Base-by-base conservation (phyloP, 352 stramenopile species). In the Blastocystis sp. region DNA sequence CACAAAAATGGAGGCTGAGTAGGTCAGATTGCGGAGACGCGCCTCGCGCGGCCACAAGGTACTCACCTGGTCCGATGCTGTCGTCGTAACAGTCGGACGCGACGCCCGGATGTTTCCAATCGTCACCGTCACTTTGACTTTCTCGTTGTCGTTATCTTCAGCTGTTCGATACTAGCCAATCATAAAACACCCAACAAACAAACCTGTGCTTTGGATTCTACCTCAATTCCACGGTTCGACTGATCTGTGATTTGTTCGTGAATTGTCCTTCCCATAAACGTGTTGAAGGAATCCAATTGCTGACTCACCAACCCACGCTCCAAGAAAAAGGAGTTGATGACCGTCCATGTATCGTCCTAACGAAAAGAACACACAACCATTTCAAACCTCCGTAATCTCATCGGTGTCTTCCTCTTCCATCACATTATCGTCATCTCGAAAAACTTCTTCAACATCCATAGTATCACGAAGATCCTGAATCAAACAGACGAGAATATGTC, bases 221-320 rank as follows among this genome's bases (percentile, higher is more conserved):
- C 63, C 46, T 85, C 75, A 61, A 85, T 85, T n/a, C 63, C 63
- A 61, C 75, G 24, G 16, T 53, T 44, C 9, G 57, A 76, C 24
- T 85, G 75, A 61, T 85, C 75, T 48, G 34, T 51, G n/a, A 85
- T 76, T 32, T 76, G 63, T 36, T 85, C 48, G 9, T 59, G 27
- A 18, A 99, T 98, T 6, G 94, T 98, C 89, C 98, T 98, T 91
- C 98, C 94, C 87, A 99, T 97, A 89, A 99, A 99, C 91, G 98
- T 94, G 88, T 99, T 96, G 90, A 99, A 99, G 51, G 95, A 99
- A 88, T 99, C 97, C 36, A 99, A 90, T 89, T 99, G 97, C 89
- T 99, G 97, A 46, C 95, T 92, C 57, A 99, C 97, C 6, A 99
- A 92, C 0, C 96, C 96, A 87, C 99, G 99, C 89, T 99, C 96